A percentile compares a stretch with the other conserved stretches of the same genome.
phyloP scores from a whole-genome alignment of 257 asterid genomes.

The Penstemon barbatus region DNA sequence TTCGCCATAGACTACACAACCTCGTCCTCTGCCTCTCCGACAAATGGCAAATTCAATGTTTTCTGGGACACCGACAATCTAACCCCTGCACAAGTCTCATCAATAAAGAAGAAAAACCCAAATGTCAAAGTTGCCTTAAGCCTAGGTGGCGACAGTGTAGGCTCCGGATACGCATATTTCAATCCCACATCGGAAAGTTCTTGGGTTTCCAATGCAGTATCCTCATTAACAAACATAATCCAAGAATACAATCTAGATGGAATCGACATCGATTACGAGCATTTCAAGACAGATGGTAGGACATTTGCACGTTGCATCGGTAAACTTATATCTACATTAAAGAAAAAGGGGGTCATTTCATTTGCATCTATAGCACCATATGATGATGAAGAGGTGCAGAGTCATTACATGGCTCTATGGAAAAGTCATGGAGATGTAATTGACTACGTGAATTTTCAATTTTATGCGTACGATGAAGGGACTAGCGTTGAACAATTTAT shows the following conservation, averaged over 20 bases:
- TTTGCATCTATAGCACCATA: constrained; percentile 81
- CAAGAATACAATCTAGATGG: constrained; percentile 58
- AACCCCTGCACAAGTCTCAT: constrained; percentile 47
- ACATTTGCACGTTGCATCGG: constrained; percentile 63
- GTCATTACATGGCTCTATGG: constrained; percentile 72
- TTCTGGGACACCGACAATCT: constrained; percentile 77
- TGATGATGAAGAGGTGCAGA: constrained; percentile 63
- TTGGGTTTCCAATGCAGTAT: constrained; percentile 79
- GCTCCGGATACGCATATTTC: constrained; percentile 49
- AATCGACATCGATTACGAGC: constrained; percentile 75
- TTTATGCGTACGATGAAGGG: constrained; percentile 69
- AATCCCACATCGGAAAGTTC: constrained; percentile 47
- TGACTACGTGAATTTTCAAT: constrained; percentile 78
- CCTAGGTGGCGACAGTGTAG: constrained; percentile 75
- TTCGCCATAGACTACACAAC: constrained; percentile 82
- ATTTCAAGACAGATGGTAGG: constrained; percentile 47
- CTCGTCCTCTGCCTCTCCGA: constrained; percentile 54
- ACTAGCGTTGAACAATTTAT: constrained; percentile 61
- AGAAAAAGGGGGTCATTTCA: constrained; percentile 52
- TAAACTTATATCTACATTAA: constrained; percentile 41
- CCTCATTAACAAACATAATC: constrained; percentile 58
- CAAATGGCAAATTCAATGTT: constrained; percentile 62
- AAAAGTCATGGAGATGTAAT: constrained; percentile 43
- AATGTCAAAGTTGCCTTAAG: constrained; percentile 67
- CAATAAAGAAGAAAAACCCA: constrained; percentile 47